phyloP scores from a whole-genome alignment of 2,329 filamentous ascomycete species.

The Boeremia exigua region DNA sequence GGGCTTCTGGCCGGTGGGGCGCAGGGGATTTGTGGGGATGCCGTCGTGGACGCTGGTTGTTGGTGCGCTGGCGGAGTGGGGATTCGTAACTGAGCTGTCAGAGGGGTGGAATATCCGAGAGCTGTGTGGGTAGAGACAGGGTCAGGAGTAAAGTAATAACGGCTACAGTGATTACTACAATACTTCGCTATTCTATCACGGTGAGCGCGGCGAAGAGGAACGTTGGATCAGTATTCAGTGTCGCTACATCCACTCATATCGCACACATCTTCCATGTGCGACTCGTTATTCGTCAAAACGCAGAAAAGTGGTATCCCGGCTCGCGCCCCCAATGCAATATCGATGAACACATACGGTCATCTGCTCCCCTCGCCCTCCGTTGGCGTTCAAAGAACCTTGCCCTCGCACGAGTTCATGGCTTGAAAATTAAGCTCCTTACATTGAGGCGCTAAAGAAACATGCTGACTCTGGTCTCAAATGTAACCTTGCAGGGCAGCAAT shows the following conservation, averaged over 20 bases:
- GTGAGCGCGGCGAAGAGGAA: background rate
- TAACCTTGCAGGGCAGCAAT: background rate
- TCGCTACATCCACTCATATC: conserved; percentile 9
- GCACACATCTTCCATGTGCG: conserved; percentile 15
- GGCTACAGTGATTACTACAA: conserved; percentile 2
- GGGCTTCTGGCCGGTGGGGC: too few species aligned
- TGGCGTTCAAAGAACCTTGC: conserved; percentile 47
- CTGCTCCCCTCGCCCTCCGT: conserved; percentile 34
- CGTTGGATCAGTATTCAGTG: conserved; percentile 12
- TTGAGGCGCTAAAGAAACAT: too few species aligned
- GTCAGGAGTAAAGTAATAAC: background rate
- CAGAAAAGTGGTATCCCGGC: conserved; percentile 42
- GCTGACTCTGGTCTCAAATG: background rate
- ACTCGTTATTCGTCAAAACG: conserved; percentile 30
- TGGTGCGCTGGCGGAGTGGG: too few species aligned
- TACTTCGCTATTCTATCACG: conserved; percentile 11
- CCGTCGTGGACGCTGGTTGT: too few species aligned
- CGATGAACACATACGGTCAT: conserved; percentile 23
- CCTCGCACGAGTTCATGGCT: background rate
- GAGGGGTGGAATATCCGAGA: too few species aligned
- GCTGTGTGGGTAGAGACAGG: background rate
- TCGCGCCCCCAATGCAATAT: conserved; percentile 42
- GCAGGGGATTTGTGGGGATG: too few species aligned
- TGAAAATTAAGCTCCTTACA: background rate
- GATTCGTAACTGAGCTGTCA: too few species aligned